These are phyloP conservation scores for Arabidopsis hybrid DNA, from an alignment of 441 rosid genomes.

Conservation along the genomic window DNA sequence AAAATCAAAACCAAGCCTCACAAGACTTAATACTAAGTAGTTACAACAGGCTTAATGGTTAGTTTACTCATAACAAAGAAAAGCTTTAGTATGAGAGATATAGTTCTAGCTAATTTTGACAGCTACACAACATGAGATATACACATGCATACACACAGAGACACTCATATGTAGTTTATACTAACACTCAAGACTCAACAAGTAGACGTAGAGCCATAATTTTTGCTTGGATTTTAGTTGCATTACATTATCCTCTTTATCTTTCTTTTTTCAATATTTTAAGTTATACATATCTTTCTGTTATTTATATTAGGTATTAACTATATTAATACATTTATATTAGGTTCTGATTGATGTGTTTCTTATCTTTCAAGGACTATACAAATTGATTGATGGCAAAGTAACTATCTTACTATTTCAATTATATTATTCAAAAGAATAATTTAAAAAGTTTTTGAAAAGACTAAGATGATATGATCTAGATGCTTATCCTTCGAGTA, in stretches of 20 bases:
- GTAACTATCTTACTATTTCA: slow-evolving; percentile 37
- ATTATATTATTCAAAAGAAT: slow-evolving; percentile 20
- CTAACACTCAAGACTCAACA: slow-evolving; percentile 40
- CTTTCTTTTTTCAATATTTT: slow-evolving; percentile 2
- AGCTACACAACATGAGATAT: slow-evolving; percentile 36
- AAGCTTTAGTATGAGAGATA: slow-evolving; percentile 27
- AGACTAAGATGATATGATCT: slow-evolving; percentile 29
- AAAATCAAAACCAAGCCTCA: slow-evolving; percentile 23
- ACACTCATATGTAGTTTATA: slow-evolving; percentile 30
- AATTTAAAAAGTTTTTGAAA: background rate
- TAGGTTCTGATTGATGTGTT: slow-evolving; percentile 41
- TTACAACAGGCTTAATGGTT: slow-evolving; percentile 32
- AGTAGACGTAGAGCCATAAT: slow-evolving; percentile 35
- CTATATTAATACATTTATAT: slow-evolving; percentile 29
- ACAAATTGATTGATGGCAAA: slow-evolving; percentile 39
- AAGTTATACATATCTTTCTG: slow-evolving; percentile 35
- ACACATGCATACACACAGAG: slow-evolving; percentile 12
- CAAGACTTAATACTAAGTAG: slow-evolving; percentile 19
- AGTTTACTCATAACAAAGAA: slow-evolving; percentile 48
- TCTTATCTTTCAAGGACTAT: slow-evolving; percentile 42
- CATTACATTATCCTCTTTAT: slow-evolving; percentile 42
- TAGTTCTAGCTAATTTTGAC: slow-evolving; percentile 30
- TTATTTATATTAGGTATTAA: slow-evolving; percentile 32
- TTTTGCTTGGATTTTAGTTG: slow-evolving; percentile 38
- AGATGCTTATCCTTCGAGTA: slow-evolving; percentile 35